Base-by-base conservation (phyloP, 2,329 filamentous ascomycete species). In the Ceratocystis destructans region DNA sequence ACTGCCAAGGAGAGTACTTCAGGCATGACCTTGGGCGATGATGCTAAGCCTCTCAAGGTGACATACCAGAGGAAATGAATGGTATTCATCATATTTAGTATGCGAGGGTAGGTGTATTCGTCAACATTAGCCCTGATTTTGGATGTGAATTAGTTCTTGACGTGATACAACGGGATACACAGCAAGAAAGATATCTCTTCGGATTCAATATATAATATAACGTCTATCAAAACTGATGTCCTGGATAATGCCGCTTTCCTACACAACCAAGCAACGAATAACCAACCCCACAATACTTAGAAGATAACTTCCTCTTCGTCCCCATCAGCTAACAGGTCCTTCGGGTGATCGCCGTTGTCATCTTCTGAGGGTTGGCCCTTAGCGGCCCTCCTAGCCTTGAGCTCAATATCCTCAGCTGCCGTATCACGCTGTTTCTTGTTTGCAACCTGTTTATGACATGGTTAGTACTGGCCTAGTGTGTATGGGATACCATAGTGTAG, bases 1-100 rank as follows among this genome's bases (percentile, higher is more conserved):
- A 87, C 86, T 65, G 94, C 94, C 20, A 97, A 96, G 81, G 93
- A 97, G 80, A 90, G 87, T 70, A 96, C 90, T 41, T 87, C 89
- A 12, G 90, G 90, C 25, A 92, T 94, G 84, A 80, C 84, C 28
- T 79, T 99, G 71, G 85, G 85, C 59, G 83, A 83, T 70, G 66
- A 69, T 15, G 57, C 59, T 10, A 89, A 90, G 77, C 80, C 85
- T 6, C 90, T 99, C 75, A 95, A 94, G 78, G 92, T 99, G 70
- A 96, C 94, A 15, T 99, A 96, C 81, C 94, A 97, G 79, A 83
- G 92, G 73, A 89, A 96, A 79, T 96, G 81, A 64, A 57, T 46
- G 31, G 55, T 4, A 37, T 15, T 1, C 12, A 33, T n/a, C 6
- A 25, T 22, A 4, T 20, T 12, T 20, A 4, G 7, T 20, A 25